These are phyloP conservation scores for Pseudogymnoascus sp. DNA, from an alignment of 2,329 filamentous ascomycete species.

Conservation along the genomic window DNA sequence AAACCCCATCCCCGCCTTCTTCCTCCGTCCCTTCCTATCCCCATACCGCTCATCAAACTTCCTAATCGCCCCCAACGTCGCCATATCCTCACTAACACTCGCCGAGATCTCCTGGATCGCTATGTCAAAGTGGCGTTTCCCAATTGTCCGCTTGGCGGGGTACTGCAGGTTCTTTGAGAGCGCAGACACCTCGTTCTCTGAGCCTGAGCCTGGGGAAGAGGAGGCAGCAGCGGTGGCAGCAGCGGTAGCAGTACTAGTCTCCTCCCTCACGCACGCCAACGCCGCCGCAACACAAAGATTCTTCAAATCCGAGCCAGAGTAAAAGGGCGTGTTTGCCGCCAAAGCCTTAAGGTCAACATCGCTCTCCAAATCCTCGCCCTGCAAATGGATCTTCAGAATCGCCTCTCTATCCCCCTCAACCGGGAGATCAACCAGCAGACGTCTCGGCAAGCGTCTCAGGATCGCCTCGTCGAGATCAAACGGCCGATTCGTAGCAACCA, in stretches of 20 bases:
- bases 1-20: too few relatives aligned
- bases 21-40: slow-evolving; percentile 63
- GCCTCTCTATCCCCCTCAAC: slow-evolving; percentile 56
- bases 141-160: slow-evolving; percentile 61
- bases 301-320: slow-evolving; percentile 78
- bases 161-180: slow-evolving; percentile 45
- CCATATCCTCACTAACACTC: slow-evolving; percentile 91
- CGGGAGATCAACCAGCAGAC: slow-evolving; percentile 67
- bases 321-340: slow-evolving; percentile 63
- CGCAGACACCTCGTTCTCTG: slow-evolving; percentile 20
- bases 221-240: slow-evolving; percentile 29
- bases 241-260: slow-evolving; percentile 43
- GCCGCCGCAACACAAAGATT: slow-evolving; percentile 75
- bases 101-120: slow-evolving; percentile 85
- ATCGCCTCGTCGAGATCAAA: slow-evolving; percentile 91
- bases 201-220: too few relatives aligned
- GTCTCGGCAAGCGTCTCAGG: slow-evolving; percentile 65
- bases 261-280: slow-evolving; percentile 70
- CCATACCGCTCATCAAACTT: slow-evolving; percentile 97
- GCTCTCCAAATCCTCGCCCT: slow-evolving; percentile 55
- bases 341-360: slow-evolving; percentile 56
- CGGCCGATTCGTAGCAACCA: slow-evolving; percentile 94
- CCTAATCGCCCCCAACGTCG: slow-evolving; percentile 72
- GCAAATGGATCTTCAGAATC: slow-evolving; percentile 66
- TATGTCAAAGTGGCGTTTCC: slow-evolving; percentile 68